Conservation (phyloP, 768 basidiomycete species). For the Filobasidium floriforme region DNA sequence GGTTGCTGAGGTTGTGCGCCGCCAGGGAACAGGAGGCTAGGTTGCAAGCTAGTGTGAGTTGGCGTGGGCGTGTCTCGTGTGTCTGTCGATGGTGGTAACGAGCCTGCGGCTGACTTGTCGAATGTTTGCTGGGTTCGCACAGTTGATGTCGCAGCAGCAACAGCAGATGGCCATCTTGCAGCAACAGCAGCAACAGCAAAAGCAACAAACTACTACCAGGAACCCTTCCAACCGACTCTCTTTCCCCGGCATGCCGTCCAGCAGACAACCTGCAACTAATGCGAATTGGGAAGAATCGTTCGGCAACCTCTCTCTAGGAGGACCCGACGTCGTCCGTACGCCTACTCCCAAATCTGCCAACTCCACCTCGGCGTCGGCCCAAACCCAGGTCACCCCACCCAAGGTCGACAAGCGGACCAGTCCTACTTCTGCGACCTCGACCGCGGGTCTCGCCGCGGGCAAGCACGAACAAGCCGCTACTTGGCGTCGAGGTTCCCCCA, state of each 20-base stretch:
- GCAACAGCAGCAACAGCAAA: constrained; percentile 11
- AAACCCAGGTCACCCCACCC: neutral
- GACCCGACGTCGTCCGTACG: neutral
- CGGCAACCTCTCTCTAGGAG: neutral
- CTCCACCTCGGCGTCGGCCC: neutral
- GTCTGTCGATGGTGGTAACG: too few species aligned
- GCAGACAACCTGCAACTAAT: neutral
- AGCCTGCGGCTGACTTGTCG: too few species aligned
- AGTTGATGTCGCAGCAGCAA: constrained; percentile 12
- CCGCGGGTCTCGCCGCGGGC: neutral
- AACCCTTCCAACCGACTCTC: neutral
- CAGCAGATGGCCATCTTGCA: constrained; percentile 13
- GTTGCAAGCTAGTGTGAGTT: constrained; percentile 12
- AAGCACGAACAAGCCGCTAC: neutral
- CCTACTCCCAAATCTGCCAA: neutral
- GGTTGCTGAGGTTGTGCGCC: constrained; percentile 14
- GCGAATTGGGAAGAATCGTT: constrained; percentile 1
- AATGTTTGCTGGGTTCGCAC: neutral
- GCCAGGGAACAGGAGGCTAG: constrained; percentile 17
- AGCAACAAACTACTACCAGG: neutral
- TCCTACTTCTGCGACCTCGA: neutral
- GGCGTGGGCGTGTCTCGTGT: neutral
- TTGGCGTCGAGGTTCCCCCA: neutral
- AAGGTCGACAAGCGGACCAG: neutral
- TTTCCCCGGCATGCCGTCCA: neutral